phyloP scores from a whole-genome alignment of 1,139 yeast genomes.

The Schizosaccharomyces versatilis region DNA sequence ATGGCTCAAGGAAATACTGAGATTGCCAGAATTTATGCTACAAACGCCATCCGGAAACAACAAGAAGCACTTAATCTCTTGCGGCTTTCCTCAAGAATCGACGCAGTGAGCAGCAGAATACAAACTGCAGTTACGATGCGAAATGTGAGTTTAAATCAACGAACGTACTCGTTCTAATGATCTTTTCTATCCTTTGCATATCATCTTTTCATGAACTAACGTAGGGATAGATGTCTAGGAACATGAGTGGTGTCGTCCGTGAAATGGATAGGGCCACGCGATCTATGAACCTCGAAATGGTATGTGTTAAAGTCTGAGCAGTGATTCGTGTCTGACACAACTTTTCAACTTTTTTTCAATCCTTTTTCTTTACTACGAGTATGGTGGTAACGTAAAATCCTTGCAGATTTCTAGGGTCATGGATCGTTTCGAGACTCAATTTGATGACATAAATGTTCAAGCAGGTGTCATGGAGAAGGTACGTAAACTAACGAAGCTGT shows the following conservation, averaged over 20 bases:
- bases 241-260: slow-evolving; percentile 74
- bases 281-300: slow-evolving; percentile 69
- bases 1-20: slow-evolving; percentile 71
- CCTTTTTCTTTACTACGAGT: too few species aligned
- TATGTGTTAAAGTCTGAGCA: not conserved
- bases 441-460: slow-evolving; percentile 86
- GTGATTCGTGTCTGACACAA: too few species aligned
- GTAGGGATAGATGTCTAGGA: slow-evolving; percentile 45
- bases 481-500: slow-evolving; percentile 31
- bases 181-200: not conserved
- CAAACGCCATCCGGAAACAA: slow-evolving; percentile 79
- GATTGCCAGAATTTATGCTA: slow-evolving; percentile 84
- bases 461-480: slow-evolving; percentile 83
- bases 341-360: too few species aligned
- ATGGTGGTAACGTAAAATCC: not conserved
- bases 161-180: not conserved
- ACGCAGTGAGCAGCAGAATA: slow-evolving; percentile 85
- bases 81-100: slow-evolving; percentile 70
- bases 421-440: slow-evolving; percentile 92
- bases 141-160: slow-evolving; percentile 8
- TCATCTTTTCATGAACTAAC: not conserved
- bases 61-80: slow-evolving; percentile 69
- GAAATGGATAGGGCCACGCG: slow-evolving; percentile 96
- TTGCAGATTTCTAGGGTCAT: slow-evolving; percentile 62
- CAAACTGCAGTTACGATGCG: slow-evolving; percentile 97